phyloP scores from a whole-genome alignment of 176 grass and related monocot genomes.

The Thalia dealbata region DNA sequence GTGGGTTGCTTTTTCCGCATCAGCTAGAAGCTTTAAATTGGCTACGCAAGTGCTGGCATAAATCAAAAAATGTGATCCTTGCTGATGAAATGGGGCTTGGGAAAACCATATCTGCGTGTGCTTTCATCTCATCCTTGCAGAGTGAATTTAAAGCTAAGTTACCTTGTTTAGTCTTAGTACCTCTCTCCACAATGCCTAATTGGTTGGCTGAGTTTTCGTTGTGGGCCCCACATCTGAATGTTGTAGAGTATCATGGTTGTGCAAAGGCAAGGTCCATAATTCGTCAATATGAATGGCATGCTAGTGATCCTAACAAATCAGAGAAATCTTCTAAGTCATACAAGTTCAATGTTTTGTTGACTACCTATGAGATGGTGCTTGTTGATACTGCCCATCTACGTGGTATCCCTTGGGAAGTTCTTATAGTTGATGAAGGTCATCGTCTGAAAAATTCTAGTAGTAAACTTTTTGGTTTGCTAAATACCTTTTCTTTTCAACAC shows the following conservation, averaged over 20 bases:
- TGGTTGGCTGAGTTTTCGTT: conserved; percentile 94
- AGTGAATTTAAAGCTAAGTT: conserved; percentile 80
- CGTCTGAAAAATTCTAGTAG: conserved; percentile 95
- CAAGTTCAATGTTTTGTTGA: conserved; percentile 89
- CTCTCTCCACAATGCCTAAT: conserved; percentile 97
- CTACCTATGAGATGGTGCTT: conserved; percentile 97
- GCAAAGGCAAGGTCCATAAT: conserved; percentile 79
- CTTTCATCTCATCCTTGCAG: conserved; percentile 80
- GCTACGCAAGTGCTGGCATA: conserved; percentile 92
- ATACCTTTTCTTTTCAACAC: conserved; percentile 84
- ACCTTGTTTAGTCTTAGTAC: conserved; percentile 81
- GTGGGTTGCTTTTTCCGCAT: conserved; percentile 80
- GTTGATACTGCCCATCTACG: conserved; percentile 82
- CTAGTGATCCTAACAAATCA: conserved; percentile 36
- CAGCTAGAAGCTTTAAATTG: conserved; percentile 98
- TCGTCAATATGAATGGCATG: conserved; percentile 96
- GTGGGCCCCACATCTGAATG: conserved; percentile 95
- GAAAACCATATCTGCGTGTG: conserved; percentile 91
- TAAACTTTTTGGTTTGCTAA: conserved; percentile 89
- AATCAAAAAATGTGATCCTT: conserved; percentile 95
- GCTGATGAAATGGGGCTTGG: conserved; percentile 99
- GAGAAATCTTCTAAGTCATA: conserved; percentile 54
- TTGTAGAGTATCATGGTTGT: conserved; percentile 96
- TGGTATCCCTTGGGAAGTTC: conserved; percentile 87
- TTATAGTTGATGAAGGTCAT: conserved; percentile 97